Conservation (phyloP, 1,139 yeast species). For the Pichia sp. region DNA sequence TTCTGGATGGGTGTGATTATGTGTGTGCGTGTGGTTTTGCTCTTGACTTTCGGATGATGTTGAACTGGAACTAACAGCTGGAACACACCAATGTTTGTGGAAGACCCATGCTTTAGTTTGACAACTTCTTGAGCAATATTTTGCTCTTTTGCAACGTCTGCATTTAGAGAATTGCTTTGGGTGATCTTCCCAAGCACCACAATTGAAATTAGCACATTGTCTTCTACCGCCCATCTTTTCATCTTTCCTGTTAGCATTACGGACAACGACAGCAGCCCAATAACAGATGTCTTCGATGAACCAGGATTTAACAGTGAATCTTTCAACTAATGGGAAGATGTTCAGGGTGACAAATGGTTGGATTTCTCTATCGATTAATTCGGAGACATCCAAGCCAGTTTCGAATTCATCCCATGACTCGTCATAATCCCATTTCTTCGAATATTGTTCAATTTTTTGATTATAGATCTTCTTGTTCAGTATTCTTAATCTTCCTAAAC, state of each 20-base stretch:
- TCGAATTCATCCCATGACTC: constrained; percentile 54
- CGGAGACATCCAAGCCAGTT: constrained; percentile 29
- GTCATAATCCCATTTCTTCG: constrained; percentile 55
- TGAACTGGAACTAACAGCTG: constrained; percentile 16
- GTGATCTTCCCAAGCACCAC: constrained; percentile 94
- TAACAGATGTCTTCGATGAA: constrained; percentile 77
- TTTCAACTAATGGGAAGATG: constrained; percentile 87
- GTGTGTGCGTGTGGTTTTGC: not conserved
- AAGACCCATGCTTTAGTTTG: constrained; percentile 91
- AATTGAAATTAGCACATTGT: constrained; percentile 90
- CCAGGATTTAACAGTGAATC: constrained; percentile 72
- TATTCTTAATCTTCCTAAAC: constrained; percentile 27
- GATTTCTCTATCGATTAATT: constrained; percentile 47
- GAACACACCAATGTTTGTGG: constrained; percentile 89
- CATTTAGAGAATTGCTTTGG: constrained; percentile 96
- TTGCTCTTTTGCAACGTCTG: constrained; percentile 89
- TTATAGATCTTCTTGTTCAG: constrained; percentile 26
- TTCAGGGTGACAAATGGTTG: constrained; percentile 59
- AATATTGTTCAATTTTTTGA: constrained; percentile 32
- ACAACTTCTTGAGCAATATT: constrained; percentile 91
- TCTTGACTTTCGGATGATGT: not conserved
- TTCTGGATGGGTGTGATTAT: not conserved
- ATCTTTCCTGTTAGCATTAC: constrained; percentile 91
- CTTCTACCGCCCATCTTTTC: constrained; percentile 86
- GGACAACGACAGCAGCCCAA: constrained; percentile 97